Conservation (phyloP, 306 rosid species). For the Fragaria nilgerrensis region DNA sequence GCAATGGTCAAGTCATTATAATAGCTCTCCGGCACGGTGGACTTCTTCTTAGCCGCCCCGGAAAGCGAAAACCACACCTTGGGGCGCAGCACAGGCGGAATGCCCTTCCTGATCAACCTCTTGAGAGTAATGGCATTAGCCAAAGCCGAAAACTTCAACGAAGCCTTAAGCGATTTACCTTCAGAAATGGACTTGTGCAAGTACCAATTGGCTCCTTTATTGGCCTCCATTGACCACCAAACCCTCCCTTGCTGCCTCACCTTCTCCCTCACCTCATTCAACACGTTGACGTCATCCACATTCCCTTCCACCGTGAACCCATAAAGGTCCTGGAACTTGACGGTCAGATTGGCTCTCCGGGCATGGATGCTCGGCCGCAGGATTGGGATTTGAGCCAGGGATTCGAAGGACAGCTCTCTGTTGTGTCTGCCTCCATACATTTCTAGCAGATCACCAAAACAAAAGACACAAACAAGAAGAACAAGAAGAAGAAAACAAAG, state of each 20-base stretch:
- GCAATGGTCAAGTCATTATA: slow-evolving; percentile 82
- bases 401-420: slow-evolving; percentile 82
- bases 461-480: not conserved
- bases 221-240: slow-evolving; percentile 99
- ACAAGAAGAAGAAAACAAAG: not conserved
- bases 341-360: slow-evolving; percentile 87
- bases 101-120: slow-evolving; percentile 89
- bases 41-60: slow-evolving; percentile 97
- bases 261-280: slow-evolving; percentile 96
- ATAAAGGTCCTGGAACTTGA: slow-evolving; percentile 95
- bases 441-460: slow-evolving; percentile 8
- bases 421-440: slow-evolving; percentile 82
- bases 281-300: slow-evolving; percentile 96
- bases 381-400: slow-evolving; percentile 72
- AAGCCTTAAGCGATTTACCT: slow-evolving; percentile 76
- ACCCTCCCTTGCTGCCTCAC: slow-evolving; percentile 92
- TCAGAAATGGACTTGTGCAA: slow-evolving; percentile 66
- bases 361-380: slow-evolving; percentile 94
- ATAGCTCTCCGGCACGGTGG: slow-evolving; percentile 96
- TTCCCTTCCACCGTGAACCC: slow-evolving; percentile 95
- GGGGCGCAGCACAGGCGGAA: slow-evolving; percentile 89
- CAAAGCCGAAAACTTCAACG: slow-evolving; percentile 71
- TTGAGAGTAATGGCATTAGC: slow-evolving; percentile 86
- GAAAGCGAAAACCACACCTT: slow-evolving; percentile 96
- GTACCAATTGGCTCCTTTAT: slow-evolving; percentile 96